Evolutionary conservation across 371 early-diverging fungal species (phyloP), one percentile per base, ranked within the genome.

Genomic region (Mortierella sp.): DNA sequence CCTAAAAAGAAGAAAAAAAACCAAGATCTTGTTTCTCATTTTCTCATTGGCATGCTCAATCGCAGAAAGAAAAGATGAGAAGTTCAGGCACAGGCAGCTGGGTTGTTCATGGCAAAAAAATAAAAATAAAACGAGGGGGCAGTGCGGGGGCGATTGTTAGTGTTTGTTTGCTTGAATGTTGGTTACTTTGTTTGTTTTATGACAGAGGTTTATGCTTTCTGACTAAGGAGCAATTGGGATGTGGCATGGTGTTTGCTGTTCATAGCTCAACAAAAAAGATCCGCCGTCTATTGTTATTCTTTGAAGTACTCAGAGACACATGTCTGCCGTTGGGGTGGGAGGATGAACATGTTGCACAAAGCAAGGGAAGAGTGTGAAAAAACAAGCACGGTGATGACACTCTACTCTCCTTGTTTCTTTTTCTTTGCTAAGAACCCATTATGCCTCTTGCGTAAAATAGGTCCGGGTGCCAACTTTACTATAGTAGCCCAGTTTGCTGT

Each of bases 201-300:
- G 61, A 31, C 4, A 61, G 21, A 3, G 5, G 19, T 13, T 61
- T 61, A 34, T 19, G 61, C 34, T 64, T 64, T 64, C 64, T 64
- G 64, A 64, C 64, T 64, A 64, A 64, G 64, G 64, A 64, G 37
- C 21, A 64, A 59, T 59, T 59, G 34, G 6, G 28, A 13, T 46
- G 48, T 13, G 9, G 19, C 14, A 37, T 64, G 64, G 6, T 46
- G 48, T 8, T 11, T 46, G 48, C 13, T 46, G 19, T 64, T 19
- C 64, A 64, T 40, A 64, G 31, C 64, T 64, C 64, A 64, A 64
- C 40, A 61, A 61, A 53, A 53, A 53, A 61, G 34, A 16, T 2
- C 3, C 28, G 16, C 31, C 19, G 6, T 16, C 28, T 21, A 37
- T 6, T n/a, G 11, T 55, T 55, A n/a, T 64, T 21, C 19, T 37